Evolutionary conservation across 495 filamentous ascomycete species (phyloP), one percentile per base, ranked within the genome.

Genomic region (Opeltia flavorubescens): DNA sequence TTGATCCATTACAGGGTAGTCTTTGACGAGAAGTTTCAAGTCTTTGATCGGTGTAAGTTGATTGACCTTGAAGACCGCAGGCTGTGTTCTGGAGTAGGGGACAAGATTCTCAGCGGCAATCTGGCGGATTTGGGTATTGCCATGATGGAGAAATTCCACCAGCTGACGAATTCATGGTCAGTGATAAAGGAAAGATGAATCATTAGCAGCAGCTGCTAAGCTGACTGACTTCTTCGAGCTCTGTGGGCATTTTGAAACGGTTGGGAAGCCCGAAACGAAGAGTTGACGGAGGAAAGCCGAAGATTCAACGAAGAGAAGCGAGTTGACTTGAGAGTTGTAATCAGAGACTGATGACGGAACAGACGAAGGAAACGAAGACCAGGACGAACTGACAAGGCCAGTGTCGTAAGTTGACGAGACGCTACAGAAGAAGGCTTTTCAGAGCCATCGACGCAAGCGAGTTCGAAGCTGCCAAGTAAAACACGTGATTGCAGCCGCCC

Each of bases 131-230:
- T 86, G 78, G 8, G 83, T 83, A 62, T 89, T 94, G 38, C 82
- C 84, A 67, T 93, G 80, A 58, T 85, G 82, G 27, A 95, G 82
- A 57, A 95, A 94, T 54, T 86, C 86, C 48, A 93, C 88, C 38
- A 95, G 76, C 88, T 94, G 54, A 38, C 46, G 20, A 4, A 55
- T 24, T 17, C 44, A 8, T 8, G 5, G 40, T 57, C 54, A 45
- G 38, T 27, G n/a, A 43, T 2, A 48, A 18, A 8, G 33, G 0
- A 25, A 26, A 15, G 49, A 8, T 12, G 28, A 12, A 12, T 5
- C 13, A 13, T 33, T 40, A 31, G n/a, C 21, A 34, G 18, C 50
- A 30, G 30, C 27, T 11, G 5, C 25, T 31, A 17, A 18, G 12
- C 26, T 11, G n/a, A 41, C 58, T 42, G 62, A 89, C 86, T 64